phyloP scores from a whole-genome alignment of 1,284 basidiomycete species.

The Tetrapyrgos nigripes region DNA sequence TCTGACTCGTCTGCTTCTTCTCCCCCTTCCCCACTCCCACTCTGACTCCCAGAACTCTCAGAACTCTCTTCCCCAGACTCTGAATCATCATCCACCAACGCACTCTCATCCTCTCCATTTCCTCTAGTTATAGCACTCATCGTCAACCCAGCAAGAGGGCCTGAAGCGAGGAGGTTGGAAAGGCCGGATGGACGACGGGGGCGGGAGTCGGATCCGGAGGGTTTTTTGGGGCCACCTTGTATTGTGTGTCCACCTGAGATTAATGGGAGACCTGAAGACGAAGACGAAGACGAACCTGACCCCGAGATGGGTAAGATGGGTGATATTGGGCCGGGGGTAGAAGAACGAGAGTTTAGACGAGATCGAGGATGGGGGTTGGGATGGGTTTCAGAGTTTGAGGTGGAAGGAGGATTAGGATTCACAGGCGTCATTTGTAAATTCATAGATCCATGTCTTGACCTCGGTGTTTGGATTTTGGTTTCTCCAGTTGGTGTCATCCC shows the following conservation, averaged over 20 bases:
- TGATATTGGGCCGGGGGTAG: slow-evolving; percentile 25
- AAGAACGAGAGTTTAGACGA: slow-evolving; percentile 29
- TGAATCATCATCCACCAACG: background rate
- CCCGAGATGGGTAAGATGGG: background rate
- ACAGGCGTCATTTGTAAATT: background rate
- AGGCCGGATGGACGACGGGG: slow-evolving; percentile 42
- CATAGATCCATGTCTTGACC: background rate
- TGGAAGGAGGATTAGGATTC: no score
- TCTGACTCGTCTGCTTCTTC: no score
- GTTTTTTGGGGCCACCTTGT: no score
- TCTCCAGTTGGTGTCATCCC: no score
- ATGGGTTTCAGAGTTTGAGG: slow-evolving; percentile 21
- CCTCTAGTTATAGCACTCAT: background rate
- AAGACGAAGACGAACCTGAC: slow-evolving; percentile 10
- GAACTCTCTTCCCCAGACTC: background rate
- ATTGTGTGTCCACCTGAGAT: no score
- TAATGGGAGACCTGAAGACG: no score
- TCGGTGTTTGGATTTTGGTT: background rate
- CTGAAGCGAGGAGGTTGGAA: background rate
- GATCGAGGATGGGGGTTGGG: slow-evolving; percentile 10
- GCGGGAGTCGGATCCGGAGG: no score
- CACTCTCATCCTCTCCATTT: background rate
- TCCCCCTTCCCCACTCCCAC: no score
- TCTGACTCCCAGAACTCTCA: no score
- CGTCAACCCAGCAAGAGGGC: background rate